A percentile compares a stretch with the other conserved stretches of the same genome.
These are phyloP conservation scores for Microdochium bolleyi DNA, from an alignment of 2,329 filamentous ascomycete species.

Conservation along the genomic window DNA sequence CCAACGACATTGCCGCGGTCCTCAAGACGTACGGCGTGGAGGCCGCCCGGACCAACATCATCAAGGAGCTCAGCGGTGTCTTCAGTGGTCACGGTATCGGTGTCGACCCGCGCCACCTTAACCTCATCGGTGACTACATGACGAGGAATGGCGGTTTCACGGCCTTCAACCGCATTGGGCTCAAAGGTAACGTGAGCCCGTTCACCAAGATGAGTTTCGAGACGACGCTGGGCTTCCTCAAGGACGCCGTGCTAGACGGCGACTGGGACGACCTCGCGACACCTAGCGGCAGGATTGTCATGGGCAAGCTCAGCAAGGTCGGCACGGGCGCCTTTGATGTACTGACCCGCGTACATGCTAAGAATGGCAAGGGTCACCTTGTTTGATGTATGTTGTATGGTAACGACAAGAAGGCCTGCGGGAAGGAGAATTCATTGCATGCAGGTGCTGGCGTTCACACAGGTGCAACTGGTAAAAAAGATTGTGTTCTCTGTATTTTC, in stretches of 20 bases:
- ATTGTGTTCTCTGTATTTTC: no score
- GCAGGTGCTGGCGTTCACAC: no score
- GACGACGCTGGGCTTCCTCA: constrained; percentile 89
- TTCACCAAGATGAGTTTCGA: constrained; percentile 99
- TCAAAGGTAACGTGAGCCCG: constrained; percentile 77
- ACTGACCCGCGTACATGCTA: constrained; percentile 52
- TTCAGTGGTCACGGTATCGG: constrained; percentile 87
- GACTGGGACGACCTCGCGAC: constrained; percentile 84
- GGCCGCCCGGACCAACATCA: constrained; percentile 79
- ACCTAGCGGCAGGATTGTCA: constrained; percentile 81
- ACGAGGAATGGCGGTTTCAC: constrained; percentile 86
- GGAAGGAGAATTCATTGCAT: not conserved
- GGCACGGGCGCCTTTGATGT: constrained; percentile 93
- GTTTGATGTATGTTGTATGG: not conserved
- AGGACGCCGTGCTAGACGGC: constrained; percentile 81
- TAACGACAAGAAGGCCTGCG: not conserved
- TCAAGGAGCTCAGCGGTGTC: constrained; percentile 75
- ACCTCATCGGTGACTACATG: constrained; percentile 96
- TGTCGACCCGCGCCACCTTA: constrained; percentile 87
- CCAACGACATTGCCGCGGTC: constrained; percentile 87
- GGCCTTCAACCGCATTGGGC: constrained; percentile 85
- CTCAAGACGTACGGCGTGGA: constrained; percentile 86
- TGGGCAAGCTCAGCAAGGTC: constrained; percentile 72
- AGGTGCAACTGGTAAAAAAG: no score
- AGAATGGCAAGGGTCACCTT: constrained; percentile 28